These are phyloP conservation scores for Trichophyton mentagrophytes DNA, from an alignment of 2,329 filamentous ascomycete genomes.

Conservation along the genomic window DNA sequence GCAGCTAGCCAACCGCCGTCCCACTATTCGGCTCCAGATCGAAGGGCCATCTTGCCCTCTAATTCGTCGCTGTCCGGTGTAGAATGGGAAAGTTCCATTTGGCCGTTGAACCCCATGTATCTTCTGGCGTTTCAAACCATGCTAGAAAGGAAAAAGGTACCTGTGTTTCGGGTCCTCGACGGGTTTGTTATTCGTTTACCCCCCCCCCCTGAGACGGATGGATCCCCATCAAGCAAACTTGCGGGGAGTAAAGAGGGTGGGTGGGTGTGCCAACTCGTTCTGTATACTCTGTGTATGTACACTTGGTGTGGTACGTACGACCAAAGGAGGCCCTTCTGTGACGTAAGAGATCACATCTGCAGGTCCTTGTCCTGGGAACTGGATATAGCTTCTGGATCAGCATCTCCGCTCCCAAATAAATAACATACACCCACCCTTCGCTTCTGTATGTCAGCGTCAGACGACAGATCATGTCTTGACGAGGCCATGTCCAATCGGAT, in stretches of 20 bases:
- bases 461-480: slow-evolving; percentile 1
- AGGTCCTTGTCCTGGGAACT: not conserved
- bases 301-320: not conserved
- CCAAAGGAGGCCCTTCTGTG: not conserved
- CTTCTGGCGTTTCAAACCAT: not conserved
- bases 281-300: no score
- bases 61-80: not conserved
- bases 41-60: not conserved
- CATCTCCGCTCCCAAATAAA: not conserved
- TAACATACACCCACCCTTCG: not conserved
- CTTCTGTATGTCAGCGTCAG: not conserved
- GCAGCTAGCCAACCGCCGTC: not conserved
- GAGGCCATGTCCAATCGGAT: not conserved
- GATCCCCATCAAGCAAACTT: not conserved
- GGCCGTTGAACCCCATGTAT: not conserved
- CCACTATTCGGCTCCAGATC: not conserved
- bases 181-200: not conserved
- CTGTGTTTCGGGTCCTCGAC: not conserved
- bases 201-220: not conserved
- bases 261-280: not conserved
- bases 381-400: not conserved
- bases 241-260: not conserved
- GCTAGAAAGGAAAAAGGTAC: not conserved
- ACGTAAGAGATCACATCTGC: not conserved
- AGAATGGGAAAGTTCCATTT: not conserved